Percentiles rank a stretch among this genome's conserved stretches.
These are phyloP conservation scores for Pelargonium fulgidum DNA, from an alignment of 441 rosid genomes.

Conservation along the genomic window DNA sequence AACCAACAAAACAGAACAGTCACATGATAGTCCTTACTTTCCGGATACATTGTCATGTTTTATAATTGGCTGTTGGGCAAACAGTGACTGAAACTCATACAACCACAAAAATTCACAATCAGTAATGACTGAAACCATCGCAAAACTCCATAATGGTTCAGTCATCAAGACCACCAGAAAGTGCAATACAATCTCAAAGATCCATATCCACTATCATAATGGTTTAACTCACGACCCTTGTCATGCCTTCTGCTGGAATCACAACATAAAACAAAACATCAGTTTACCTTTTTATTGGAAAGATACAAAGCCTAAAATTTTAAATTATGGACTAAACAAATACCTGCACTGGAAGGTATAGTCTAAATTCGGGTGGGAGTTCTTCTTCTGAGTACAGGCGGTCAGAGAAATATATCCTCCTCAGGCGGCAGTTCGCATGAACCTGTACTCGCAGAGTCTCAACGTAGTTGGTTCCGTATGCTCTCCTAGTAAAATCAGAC, in stretches of 20 bases:
- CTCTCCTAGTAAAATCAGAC: slow-evolving; percentile 82
- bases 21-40: too few species aligned
- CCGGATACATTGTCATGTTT: too few species aligned
- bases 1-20: too few species aligned
- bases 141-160: neutral
- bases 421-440: slow-evolving; percentile 84
- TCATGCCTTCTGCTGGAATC: slow-evolving; percentile 1
- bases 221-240: neutral
- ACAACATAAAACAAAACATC: neutral
- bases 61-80: too few species aligned
- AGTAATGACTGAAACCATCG: too few species aligned
- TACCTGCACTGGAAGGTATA: slow-evolving; percentile 90
- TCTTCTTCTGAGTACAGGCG: slow-evolving; percentile 93
- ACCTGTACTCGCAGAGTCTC: slow-evolving; percentile 94
- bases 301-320: neutral
- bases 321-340: neutral
- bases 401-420: slow-evolving; percentile 86
- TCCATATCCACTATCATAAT: slow-evolving; percentile 1
- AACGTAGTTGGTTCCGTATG: slow-evolving; percentile 90
- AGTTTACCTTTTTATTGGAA: neutral
- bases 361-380: slow-evolving; percentile 89
- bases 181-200: neutral
- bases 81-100: too few species aligned
- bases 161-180: neutral
- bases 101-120: too few species aligned